phyloP scores from a whole-genome alignment of 306 rosid genomes.

The Adenanthera pavonina region DNA sequence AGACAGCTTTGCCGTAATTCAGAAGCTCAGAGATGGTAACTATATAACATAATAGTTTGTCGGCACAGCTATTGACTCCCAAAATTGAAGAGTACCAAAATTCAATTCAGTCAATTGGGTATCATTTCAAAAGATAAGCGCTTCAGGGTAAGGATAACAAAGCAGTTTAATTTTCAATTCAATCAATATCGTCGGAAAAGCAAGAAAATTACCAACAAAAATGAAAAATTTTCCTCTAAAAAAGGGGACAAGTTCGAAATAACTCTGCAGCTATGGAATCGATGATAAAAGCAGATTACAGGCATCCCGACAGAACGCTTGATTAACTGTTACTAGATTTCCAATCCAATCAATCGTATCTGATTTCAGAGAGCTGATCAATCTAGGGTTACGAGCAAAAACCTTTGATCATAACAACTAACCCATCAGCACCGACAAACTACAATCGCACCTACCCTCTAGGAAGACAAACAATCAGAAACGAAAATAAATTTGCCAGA shows the following conservation, averaged over 20 bases:
- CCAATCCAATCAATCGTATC: neutral
- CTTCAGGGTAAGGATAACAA: neutral
- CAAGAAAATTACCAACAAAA: neutral
- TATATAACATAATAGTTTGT: neutral
- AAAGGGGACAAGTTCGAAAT: neutral
- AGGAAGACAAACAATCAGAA: neutral
- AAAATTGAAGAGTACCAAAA: neutral
- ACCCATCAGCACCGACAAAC: neutral
- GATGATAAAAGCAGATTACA: neutral
- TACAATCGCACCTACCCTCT: neutral
- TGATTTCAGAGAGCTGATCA: conserved; percentile 31
- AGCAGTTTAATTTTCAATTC: neutral
- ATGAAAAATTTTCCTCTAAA: neutral
- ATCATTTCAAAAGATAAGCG: neutral
- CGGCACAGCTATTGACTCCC: neutral
- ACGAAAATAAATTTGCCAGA: neutral
- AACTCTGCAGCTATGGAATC: neutral
- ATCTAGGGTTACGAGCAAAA: conserved; percentile 43
- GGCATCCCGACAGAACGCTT: neutral
- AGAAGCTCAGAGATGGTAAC: neutral
- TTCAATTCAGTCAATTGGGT: neutral
- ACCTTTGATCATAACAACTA: neutral
- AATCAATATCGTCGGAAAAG: neutral
- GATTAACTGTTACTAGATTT: neutral
- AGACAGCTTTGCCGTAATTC: neutral